Percentiles rank a stretch among this genome's conserved stretches.
Conservation (phyloP, 75 land plant species). For the Cunninghamia lanceolata region DNA sequence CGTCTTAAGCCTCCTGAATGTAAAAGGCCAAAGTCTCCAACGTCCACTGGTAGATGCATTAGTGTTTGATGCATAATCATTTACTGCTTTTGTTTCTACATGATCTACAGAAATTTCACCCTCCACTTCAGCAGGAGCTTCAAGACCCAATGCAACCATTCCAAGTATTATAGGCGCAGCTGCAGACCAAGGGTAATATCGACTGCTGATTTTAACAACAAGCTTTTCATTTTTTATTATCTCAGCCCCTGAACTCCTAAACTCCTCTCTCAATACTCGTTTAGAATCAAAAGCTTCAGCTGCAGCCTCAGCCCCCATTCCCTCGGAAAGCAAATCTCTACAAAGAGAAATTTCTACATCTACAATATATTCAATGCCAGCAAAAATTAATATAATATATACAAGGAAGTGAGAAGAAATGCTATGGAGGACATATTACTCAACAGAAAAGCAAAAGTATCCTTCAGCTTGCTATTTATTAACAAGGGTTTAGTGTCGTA, state of each 20-base stretch:
- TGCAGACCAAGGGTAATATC: constrained; percentile 36
- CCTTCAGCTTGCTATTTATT: neutral
- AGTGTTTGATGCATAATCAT: constrained; percentile 22
- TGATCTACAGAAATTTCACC: constrained; percentile 41
- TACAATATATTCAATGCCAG: constrained; percentile 17
- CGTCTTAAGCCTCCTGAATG: constrained; percentile 62
- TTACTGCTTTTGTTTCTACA: constrained; percentile 18
- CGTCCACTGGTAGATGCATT: constrained; percentile 53
- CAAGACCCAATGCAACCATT: constrained; percentile 30
- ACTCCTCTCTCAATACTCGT: constrained; percentile 22
- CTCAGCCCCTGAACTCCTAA: constrained; percentile 24
- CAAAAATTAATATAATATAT: neutral
- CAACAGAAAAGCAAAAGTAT: neutral
- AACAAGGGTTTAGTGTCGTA: neutral
- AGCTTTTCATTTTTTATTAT: constrained; percentile 42
- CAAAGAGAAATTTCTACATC: constrained; percentile 52
- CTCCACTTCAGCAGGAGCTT: constrained; percentile 12
- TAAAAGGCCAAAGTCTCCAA: constrained; percentile 94
- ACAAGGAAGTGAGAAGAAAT: neutral
- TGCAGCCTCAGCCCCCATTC: constrained; percentile 47
- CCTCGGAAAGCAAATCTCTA: constrained; percentile 30
- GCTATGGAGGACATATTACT: neutral
- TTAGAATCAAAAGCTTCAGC: constrained; percentile 30
- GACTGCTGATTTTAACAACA: constrained; percentile 26
- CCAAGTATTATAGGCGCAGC: constrained; percentile 36